phyloP scores from a whole-genome alignment of 164 flowering plant species.

The Amborella trichopoda region DNA sequence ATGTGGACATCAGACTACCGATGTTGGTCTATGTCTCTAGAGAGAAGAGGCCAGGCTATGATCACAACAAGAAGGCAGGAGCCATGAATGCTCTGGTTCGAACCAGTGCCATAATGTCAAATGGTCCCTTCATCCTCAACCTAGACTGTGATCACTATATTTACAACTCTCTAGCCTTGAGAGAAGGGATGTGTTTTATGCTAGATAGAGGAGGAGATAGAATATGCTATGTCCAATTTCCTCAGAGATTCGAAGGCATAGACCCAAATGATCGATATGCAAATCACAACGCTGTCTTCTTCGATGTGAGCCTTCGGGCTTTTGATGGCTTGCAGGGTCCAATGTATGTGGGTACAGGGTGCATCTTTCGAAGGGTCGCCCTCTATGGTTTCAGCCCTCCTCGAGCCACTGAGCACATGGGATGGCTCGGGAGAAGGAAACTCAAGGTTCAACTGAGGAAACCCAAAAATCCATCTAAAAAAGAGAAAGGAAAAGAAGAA shows the following conservation, averaged over 20 bases:
- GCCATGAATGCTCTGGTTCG: conserved; percentile 93
- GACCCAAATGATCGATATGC: conserved; percentile 91
- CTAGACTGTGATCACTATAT: conserved; percentile 95
- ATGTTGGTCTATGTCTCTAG: conserved; percentile 89
- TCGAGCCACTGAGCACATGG: conserved; percentile 70
- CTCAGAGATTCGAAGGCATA: conserved; percentile 91
- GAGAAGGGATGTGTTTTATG: conserved; percentile 99
- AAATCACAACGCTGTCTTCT: conserved; percentile 86
- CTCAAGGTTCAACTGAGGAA: conserved; percentile 31
- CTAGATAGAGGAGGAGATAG: conserved; percentile 87
- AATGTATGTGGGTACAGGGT: conserved; percentile 95
- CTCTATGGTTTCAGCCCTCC: conserved; percentile 90
- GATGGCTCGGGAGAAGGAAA: conserved; percentile 65
- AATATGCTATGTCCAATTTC: conserved; percentile 87
- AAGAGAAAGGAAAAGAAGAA: not conserved
- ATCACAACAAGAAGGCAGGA: conserved; percentile 97
- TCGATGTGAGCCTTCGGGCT: conserved; percentile 84
- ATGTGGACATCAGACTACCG: conserved; percentile 70
- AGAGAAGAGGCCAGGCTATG: conserved; percentile 83
- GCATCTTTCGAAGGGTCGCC: conserved; percentile 78
- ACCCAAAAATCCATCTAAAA: conserved; percentile 12
- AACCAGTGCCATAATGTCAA: conserved; percentile 83
- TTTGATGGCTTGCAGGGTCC: conserved; percentile 95
- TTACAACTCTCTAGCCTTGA: conserved; percentile 62
- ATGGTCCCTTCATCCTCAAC: conserved; percentile 88